Conservation (phyloP, 345 rosid species). For the Eucalyptus pumila region DNA sequence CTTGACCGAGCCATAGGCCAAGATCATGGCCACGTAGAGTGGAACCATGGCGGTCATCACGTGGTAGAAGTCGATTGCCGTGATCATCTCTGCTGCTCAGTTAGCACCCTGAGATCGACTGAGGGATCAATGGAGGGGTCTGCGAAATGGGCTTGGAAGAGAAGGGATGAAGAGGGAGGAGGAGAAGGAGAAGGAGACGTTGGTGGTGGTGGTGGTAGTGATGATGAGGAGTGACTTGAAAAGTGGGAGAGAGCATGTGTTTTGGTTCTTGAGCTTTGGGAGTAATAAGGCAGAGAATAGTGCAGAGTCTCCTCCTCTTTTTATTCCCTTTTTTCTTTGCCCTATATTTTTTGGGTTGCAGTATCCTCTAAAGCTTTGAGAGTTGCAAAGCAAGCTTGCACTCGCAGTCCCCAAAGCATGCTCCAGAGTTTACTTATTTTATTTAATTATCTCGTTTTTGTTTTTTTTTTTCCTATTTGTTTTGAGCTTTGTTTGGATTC, state of each 20-base stretch:
- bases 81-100: slow-evolving; percentile 40
- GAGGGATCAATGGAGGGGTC: background rate
- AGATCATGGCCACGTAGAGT: slow-evolving; percentile 91
- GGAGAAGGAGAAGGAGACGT: background rate
- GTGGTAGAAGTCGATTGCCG: slow-evolving; percentile 68
- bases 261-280: slow-evolving; percentile 17
- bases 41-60: slow-evolving; percentile 99
- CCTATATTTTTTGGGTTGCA: background rate
- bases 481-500: background rate
- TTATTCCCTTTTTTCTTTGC: background rate
- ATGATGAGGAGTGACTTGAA: slow-evolving; percentile 3
- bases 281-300: slow-evolving; percentile 7
- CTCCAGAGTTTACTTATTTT: background rate
- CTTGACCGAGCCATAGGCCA: slow-evolving; percentile 93
- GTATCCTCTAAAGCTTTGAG: slow-evolving; percentile 25
- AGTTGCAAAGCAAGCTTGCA: slow-evolving; percentile 45
- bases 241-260: slow-evolving; percentile 19
- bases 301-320: background rate
- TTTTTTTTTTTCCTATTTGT: background rate
- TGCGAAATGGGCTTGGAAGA: background rate
- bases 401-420: slow-evolving; percentile 36
- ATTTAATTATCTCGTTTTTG: background rate
- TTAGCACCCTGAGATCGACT: background rate
- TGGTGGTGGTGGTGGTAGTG: slow-evolving; percentile 1
- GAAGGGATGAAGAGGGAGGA: background rate